phyloP scores from a whole-genome alignment of 495 filamentous ascomycete genomes.

The Cairneyella variabilis region DNA sequence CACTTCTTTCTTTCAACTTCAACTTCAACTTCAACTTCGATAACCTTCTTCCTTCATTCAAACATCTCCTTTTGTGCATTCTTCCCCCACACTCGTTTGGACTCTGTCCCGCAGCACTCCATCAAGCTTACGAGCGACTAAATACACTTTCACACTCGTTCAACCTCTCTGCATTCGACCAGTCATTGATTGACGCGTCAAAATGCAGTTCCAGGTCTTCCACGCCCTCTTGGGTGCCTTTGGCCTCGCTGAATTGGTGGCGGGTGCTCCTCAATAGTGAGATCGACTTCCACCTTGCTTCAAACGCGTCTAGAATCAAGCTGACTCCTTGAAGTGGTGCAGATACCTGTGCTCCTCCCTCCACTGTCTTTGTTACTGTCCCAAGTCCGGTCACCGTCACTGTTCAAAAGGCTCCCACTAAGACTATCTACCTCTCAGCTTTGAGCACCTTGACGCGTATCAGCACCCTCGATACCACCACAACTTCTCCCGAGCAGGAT shows the following conservation, averaged over 20 bases:
- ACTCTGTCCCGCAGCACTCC: not conserved
- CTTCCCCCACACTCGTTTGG: slow-evolving; percentile 9
- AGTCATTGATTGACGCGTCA: not conserved
- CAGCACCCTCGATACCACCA: not conserved
- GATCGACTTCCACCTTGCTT: too few species aligned
- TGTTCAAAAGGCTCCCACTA: slow-evolving; percentile 9
- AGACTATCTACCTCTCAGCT: not conserved
- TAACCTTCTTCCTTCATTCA: not conserved
- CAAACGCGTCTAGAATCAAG: not conserved
- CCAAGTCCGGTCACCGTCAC: slow-evolving; percentile 10
- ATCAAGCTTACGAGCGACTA: too few species aligned
- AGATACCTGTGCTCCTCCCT: slow-evolving; percentile 8
- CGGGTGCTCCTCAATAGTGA: slow-evolving; percentile 9
- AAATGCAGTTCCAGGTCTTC: slow-evolving; percentile 16
- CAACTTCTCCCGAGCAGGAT: not conserved
- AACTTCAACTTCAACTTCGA: not conserved
- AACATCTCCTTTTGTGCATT: not conserved
- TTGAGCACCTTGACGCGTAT: not conserved
- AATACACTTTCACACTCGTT: too few species aligned
- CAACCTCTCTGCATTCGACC: too few species aligned
- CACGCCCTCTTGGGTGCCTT: slow-evolving; percentile 3
- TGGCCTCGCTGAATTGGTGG: slow-evolving; percentile 12
- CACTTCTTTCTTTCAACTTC: not conserved
- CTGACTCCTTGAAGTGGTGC: not conserved
- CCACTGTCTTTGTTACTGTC: slow-evolving; percentile 20